Percentiles rank a stretch among this genome's conserved stretches.
These are phyloP conservation scores for Exophiala phaeomuriformis DNA, from an alignment of 2,329 filamentous ascomycete genomes.

Conservation along the genomic window DNA sequence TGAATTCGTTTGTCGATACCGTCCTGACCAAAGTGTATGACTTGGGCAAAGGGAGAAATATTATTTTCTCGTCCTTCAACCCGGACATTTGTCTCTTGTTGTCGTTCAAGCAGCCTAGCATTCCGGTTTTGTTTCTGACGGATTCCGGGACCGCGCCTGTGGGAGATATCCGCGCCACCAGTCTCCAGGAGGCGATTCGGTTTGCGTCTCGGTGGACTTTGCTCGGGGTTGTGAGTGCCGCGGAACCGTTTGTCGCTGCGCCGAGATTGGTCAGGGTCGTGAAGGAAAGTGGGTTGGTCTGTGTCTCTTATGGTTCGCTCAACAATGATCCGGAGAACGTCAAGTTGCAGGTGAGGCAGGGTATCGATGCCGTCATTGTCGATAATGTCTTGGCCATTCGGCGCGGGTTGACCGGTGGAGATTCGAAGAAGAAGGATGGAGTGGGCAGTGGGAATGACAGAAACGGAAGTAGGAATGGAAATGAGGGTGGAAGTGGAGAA, in stretches of 20 bases:
- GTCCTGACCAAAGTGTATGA: slow-evolving; percentile 88
- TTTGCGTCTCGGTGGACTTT: slow-evolving; percentile 95
- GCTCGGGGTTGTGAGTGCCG: slow-evolving; percentile 81
- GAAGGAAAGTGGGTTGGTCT: slow-evolving; percentile 88
- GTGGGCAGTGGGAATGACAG: background rate
- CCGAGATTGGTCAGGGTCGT: slow-evolving; percentile 85
- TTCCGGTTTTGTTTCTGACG: slow-evolving; percentile 88
- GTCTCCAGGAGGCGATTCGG: slow-evolving; percentile 87
- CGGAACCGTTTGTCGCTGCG: slow-evolving; percentile 79
- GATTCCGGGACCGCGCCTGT: slow-evolving; percentile 77
- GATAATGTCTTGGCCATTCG: slow-evolving; percentile 90
- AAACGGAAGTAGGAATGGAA: background rate
- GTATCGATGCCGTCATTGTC: slow-evolving; percentile 96
- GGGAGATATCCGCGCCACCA: slow-evolving; percentile 82
- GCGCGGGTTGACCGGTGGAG: slow-evolving; percentile 64
- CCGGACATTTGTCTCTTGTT: slow-evolving; percentile 91
- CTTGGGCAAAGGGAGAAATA: slow-evolving; percentile 69
- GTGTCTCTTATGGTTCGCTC: slow-evolving; percentile 82
- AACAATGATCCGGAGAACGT: slow-evolving; percentile 87
- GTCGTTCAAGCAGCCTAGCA: slow-evolving; percentile 94
- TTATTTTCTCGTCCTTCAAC: slow-evolving; percentile 97
- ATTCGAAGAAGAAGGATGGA: background rate
- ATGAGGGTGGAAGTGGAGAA: too few relatives aligned
- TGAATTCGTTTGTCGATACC: slow-evolving; percentile 94
- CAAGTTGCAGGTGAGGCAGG: slow-evolving; percentile 84